Evolutionary conservation across 108 stramenopile species (phyloP).

Genomic region (Hondaea fermentalgiana): DNA sequence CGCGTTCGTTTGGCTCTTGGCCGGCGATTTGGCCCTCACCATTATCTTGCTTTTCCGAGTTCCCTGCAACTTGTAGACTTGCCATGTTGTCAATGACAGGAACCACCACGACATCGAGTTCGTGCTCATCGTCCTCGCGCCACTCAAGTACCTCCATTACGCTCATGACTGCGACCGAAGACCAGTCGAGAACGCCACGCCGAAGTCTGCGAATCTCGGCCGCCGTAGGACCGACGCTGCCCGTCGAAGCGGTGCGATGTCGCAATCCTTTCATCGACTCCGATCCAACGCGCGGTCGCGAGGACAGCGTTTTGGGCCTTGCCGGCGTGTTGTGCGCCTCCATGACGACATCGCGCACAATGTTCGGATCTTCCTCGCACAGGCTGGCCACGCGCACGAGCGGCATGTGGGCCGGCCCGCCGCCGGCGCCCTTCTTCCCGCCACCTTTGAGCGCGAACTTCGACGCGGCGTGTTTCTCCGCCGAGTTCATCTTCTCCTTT

Average conservation of each 20-base stretch:
- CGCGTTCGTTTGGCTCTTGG: too few relatives aligned
- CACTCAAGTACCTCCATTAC: neutral
- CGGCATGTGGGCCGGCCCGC: neutral
- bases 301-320: neutral
- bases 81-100: neutral
- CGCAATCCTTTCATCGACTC: too few relatives aligned
- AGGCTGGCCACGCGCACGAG: neutral
- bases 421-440: neutral
- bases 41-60: conserved; percentile 50
- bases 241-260: neutral
- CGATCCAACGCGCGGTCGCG: too few relatives aligned
- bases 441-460: neutral
- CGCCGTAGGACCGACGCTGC: neutral
- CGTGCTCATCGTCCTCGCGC: neutral
- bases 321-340: neutral
- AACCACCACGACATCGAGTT: neutral
- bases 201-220: neutral
- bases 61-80: too few relatives aligned
- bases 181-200: neutral
- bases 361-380: neutral
- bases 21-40: too few relatives aligned
- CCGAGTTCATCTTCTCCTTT: too few relatives aligned
- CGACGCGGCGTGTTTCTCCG: too few relatives aligned
- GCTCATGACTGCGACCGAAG: neutral
- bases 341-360: neutral